A percentile compares a stretch with the other conserved stretches of the same genome.
phyloP scores from a whole-genome alignment of 1,284 basidiomycete species.

The Apiotrichum siamense region DNA sequence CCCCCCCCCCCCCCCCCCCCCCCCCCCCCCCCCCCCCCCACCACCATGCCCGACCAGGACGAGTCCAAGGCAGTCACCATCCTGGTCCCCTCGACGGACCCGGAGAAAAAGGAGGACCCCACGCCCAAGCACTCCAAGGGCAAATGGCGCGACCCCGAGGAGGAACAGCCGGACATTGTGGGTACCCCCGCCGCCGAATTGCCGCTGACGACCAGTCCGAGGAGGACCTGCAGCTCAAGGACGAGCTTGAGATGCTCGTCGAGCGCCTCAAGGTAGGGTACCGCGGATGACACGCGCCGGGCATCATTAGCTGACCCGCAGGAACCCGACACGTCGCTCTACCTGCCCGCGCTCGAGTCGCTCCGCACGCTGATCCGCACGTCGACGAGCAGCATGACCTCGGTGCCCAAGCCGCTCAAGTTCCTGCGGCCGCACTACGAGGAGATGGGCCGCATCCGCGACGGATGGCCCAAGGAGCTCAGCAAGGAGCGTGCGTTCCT shows the following conservation, averaged over 20 bases:
- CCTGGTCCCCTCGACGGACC: constrained; percentile 48
- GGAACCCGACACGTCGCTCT: constrained; percentile 81
- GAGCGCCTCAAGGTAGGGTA: constrained; percentile 76
- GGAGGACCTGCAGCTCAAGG: constrained; percentile 89
- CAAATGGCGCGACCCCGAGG: constrained; percentile 45
- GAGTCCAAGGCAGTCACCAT: constrained; percentile 39
- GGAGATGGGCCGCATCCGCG: constrained; percentile 74
- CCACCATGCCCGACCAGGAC: constrained; percentile 21
- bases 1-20: background rate
- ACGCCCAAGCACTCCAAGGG: constrained; percentile 50
- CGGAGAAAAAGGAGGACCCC: constrained; percentile 46
- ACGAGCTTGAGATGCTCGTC: constrained; percentile 94
- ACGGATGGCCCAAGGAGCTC: constrained; percentile 61
- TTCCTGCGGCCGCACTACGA: constrained; percentile 95
- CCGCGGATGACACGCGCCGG: background rate
- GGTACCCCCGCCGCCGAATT: constrained; percentile 26
- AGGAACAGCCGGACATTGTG: constrained; percentile 73
- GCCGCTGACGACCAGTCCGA: constrained; percentile 61
- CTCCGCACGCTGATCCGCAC: constrained; percentile 90
- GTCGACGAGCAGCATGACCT: constrained; percentile 99
- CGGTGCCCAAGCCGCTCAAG: constrained; percentile 97
- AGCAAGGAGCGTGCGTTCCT: constrained; percentile 82
- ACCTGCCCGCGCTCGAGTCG: constrained; percentile 88
- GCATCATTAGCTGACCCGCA: constrained; percentile 48
- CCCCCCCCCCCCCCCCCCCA: background rate